These are phyloP conservation scores for Populus hybrid DNA, from an alignment of 441 rosid genomes.

Conservation along the genomic window DNA sequence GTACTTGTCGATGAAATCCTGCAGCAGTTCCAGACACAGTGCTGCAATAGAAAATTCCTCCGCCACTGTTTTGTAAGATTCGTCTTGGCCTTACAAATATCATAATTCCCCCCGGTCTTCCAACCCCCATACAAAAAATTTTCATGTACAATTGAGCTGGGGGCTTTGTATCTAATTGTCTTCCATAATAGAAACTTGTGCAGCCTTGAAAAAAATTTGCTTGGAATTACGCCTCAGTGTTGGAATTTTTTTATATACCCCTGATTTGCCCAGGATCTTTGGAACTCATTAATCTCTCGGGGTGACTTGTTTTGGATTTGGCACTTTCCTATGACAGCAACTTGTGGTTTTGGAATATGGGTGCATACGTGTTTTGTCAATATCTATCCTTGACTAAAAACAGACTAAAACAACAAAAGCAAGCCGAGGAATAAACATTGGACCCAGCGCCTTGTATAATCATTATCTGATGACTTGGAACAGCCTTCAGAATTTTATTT, in stretches of 20 bases:
- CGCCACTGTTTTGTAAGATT: background rate
- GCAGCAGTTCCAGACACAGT: background rate
- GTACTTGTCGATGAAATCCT: conserved; percentile 14
- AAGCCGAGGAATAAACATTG: no score
- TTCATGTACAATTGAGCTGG: conserved; percentile 35
- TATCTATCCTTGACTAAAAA: no score
- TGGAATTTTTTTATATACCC: no score
- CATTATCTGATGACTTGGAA: background rate
- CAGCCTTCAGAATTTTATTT: background rate
- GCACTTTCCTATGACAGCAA: no score
- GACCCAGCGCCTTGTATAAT: no score
- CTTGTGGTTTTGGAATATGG: background rate
- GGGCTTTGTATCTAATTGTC: conserved; percentile 34
- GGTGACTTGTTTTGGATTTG: background rate
- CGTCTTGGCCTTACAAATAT: conserved; percentile 4
- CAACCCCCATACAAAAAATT: conserved; percentile 4
- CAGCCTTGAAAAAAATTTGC: conserved; percentile 8
- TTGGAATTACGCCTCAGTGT: background rate
- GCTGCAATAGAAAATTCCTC: conserved; percentile 10
- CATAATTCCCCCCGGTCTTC: background rate
- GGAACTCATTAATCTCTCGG: background rate
- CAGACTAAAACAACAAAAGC: no score
- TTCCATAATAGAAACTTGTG: conserved; percentile 22
- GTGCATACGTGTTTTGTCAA: background rate
- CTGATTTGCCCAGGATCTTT: background rate